Base-by-base conservation (phyloP, 2,329 filamentous ascomycete species). In the Diaporthe aspalathi region DNA sequence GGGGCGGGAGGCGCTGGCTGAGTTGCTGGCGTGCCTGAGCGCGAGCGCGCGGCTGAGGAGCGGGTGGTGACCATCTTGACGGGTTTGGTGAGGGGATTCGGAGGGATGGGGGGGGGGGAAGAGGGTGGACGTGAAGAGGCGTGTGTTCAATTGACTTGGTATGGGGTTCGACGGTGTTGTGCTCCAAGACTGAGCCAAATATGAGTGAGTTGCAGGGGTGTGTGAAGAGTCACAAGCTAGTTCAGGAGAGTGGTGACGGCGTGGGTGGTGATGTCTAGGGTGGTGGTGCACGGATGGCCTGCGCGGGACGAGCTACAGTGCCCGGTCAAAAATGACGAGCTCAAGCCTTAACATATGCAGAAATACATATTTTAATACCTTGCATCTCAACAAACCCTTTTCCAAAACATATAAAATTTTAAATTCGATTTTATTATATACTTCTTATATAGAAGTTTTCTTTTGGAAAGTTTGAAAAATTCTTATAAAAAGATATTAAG, bases 41-140 rank as follows among this genome's bases (percentile, higher is more conserved):
- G 67, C 29, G 71, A 73, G 56, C 71, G 71, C 29, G 60, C 60
- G 54, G 71, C 67, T 14, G 60, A 52, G 17, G 71, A 56, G 69
- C 71, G 71, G 12, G 71, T 73, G 20, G 57, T 53, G 14, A 71
- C 71, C 71, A 73, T 73, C 6, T 50, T 73, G 24, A 17, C 22
- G 27, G 47, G 43, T 47, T 7, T 43, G 16, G 7, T 29, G 45
- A 60, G 45, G 40, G 29, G 53, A 2, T 54, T 16, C 16, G 52
- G 43, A 27, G 32, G n/a, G n/a, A n/a, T n/a, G n/a, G 35, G 27
- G 29, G 12, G 29, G 2, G 11, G 16, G 5, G 32, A 40, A 27
- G 54, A 43, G 22, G 35, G 8, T 57, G 7, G 22, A 17, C 11
- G 35, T n/a, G 32, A 27, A 14, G 29, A 38, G 11, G 24, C 50